Evolutionary conservation across 2,329 filamentous ascomycete species (phyloP), one percentile per base, ranked within the genome.

Genomic region (Coniella lustricola): DNA sequence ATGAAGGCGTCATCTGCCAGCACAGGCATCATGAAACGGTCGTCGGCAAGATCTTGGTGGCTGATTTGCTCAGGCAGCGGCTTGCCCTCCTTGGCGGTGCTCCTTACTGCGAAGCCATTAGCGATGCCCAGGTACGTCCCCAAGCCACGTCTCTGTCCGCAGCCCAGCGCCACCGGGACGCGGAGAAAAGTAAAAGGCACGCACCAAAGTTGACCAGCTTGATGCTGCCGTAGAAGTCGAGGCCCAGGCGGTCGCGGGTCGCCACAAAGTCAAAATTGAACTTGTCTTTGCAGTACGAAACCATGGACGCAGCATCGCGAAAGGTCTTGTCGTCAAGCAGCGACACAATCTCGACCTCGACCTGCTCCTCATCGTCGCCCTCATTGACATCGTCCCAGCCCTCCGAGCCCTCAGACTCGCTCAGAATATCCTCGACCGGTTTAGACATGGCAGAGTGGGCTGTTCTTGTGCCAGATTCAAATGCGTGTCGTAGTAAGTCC

Each of bases 1-100:
- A 98, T 79, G 46, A 97, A 72, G 3, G 90, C 87, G 63, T 98
- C 93, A 56, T 96, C 89, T 50, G 93, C 84, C 7, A 98, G 69
- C 3, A 90, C 83, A 0, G 93, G 93, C 61, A 86, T 85, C 50
- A 98, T 73, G 61, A 83, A 94, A 14, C 45, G 45, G 55, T 77
- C 75, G 55, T 97, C 91, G n/a, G 81, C 75, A 54, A 96, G 82
- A 21, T 81, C 72, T 2, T 72, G 69, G 32, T 71, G 70, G 3
- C 79, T 73, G 50, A 87, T 81, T 37, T 84, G 67, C 50, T 77
- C 72, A 1, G 80, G 79, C 3, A 80, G 61, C 7, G 67, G 36
- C 31, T 64, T 57, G 36, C 70, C 68, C 33, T 74, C 68, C 46
- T 70, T 68, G 18, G 71, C 71, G 18, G 62, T 64, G 51, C 67